These are phyloP conservation scores for Begonia fuchsioides DNA, from an alignment of 306 rosid genomes.

Conservation along the genomic window DNA sequence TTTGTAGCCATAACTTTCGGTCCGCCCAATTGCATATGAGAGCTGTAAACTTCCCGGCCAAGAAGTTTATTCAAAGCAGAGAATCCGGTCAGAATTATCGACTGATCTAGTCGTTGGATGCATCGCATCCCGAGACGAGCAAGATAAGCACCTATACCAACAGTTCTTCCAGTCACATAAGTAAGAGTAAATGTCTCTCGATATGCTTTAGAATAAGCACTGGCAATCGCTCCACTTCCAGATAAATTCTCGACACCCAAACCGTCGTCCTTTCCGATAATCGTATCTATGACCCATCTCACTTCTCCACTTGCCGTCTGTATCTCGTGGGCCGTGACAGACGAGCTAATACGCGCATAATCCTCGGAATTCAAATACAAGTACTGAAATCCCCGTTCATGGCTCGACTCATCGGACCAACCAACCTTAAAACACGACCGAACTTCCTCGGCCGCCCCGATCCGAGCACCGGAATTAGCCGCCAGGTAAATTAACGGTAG, in stretches of 20 bases:
- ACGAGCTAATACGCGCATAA: slow-evolving; percentile 67
- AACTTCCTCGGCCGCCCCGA: slow-evolving; percentile 94
- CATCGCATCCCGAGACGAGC: slow-evolving; percentile 99
- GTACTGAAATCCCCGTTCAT: slow-evolving; percentile 88
- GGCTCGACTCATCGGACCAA: slow-evolving; percentile 91
- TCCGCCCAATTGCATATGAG: slow-evolving; percentile 99
- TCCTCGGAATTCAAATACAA: slow-evolving; percentile 76
- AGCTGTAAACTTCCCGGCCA: slow-evolving; percentile 97
- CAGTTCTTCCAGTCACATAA: slow-evolving; percentile 93
- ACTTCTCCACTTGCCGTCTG: slow-evolving; percentile 63
- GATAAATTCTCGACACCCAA: slow-evolving; percentile 91
- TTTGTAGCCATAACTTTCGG: slow-evolving; percentile 98
- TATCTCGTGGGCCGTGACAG: slow-evolving; percentile 72
- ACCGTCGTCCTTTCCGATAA: slow-evolving; percentile 94
- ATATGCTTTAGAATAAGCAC: slow-evolving; percentile 92
- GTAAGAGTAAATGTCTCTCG: slow-evolving; percentile 87
- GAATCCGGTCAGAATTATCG: slow-evolving; percentile 92
- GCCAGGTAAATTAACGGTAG: slow-evolving; percentile 87
- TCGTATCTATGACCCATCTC: slow-evolving; percentile 94
- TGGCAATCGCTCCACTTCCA: slow-evolving; percentile 93
- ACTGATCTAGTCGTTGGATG: slow-evolving; percentile 97
- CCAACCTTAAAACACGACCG: slow-evolving; percentile 90
- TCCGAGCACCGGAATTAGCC: slow-evolving; percentile 96
- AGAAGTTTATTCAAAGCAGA: slow-evolving; percentile 94
- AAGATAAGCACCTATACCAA: slow-evolving; percentile 98